Evolutionary conservation across 2,329 filamentous ascomycete species (phyloP).

Genomic region (Talaromyces piceae): DNA sequence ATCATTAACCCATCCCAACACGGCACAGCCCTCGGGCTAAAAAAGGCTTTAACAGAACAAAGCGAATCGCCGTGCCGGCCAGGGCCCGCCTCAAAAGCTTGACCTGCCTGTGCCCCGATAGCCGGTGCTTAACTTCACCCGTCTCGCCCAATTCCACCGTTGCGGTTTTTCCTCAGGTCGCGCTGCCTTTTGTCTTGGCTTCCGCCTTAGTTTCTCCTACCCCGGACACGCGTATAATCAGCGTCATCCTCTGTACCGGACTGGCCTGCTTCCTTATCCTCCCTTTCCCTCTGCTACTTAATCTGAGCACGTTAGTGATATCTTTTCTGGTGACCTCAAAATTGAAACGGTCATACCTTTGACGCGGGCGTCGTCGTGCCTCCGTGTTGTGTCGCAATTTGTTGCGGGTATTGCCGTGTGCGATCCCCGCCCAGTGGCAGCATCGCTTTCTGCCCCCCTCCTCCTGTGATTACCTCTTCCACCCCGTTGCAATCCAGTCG

Average conservation of each 20-base stretch:
- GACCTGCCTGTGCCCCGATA: conserved; percentile 8
- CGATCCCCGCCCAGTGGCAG: neutral
- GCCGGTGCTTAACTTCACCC: conserved; percentile 4
- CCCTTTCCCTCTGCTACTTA: neutral
- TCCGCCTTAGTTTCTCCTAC: neutral
- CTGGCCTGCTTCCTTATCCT: neutral
- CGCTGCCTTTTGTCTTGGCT: neutral
- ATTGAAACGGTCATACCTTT: neutral
- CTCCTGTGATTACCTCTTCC: neutral
- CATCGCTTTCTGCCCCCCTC: neutral
- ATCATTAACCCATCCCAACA: neutral
- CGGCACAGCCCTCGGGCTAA: conserved; percentile 3
- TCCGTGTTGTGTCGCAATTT: neutral
- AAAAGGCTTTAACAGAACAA: conserved; percentile 3
- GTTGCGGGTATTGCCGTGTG: neutral
- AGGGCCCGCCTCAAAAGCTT: conserved; percentile 13
- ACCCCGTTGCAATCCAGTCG: neutral
- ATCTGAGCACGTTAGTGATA: neutral
- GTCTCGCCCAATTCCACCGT: neutral
- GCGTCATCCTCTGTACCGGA: neutral
- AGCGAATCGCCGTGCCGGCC: conserved; percentile 2
- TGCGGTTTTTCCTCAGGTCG: neutral
- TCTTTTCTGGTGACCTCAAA: neutral
- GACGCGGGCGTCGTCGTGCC: neutral
- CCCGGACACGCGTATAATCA: neutral